A percentile compares a stretch with the other conserved stretches of the same genome.
Evolutionary conservation across 331 rosid genomes (phyloP).

Genomic region (Cydonia oblonga): DNA sequence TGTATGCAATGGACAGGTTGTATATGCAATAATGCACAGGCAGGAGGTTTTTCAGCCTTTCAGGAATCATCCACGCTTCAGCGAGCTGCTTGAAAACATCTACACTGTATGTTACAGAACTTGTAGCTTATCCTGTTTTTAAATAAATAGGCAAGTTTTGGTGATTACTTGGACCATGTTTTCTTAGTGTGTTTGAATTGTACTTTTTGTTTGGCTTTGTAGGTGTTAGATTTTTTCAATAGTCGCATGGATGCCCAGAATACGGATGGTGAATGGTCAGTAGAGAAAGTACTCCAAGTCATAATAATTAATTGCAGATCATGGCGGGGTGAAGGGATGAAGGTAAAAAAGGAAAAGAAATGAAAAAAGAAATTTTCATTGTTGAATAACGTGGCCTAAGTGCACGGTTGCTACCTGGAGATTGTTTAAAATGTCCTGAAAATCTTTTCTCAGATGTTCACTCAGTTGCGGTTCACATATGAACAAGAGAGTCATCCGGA

Average conservation of each 20-base stretch:
- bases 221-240: conserved; percentile 96
- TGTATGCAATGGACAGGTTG: conserved; percentile 48
- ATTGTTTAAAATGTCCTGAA: neutral
- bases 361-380: neutral
- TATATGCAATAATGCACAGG: conserved; percentile 94
- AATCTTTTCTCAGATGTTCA: conserved; percentile 63
- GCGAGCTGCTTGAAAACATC: conserved; percentile 85
- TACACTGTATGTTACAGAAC: conserved; percentile 49
- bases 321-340: conserved; percentile 98
- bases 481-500: conserved; percentile 99
- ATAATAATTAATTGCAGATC: conserved; percentile 81
- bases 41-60: conserved; percentile 98
- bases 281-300: conserved; percentile 80
- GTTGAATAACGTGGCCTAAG: neutral
- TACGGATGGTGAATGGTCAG: conserved; percentile 86
- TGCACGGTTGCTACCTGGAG: conserved; percentile 2
- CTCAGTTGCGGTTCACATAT: conserved; percentile 90
- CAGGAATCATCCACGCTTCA: conserved; percentile 91
- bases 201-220: conserved; percentile 13
- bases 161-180: neutral
- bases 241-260: conserved; percentile 92
- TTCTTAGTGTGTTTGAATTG: conserved; percentile 9
- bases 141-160: conserved; percentile 4
- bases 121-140: neutral
- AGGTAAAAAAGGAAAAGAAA: conserved; percentile 36